Evolutionary conservation across 2,329 filamentous ascomycete species (phyloP).

Genomic region (Cercospora sesami): DNA sequence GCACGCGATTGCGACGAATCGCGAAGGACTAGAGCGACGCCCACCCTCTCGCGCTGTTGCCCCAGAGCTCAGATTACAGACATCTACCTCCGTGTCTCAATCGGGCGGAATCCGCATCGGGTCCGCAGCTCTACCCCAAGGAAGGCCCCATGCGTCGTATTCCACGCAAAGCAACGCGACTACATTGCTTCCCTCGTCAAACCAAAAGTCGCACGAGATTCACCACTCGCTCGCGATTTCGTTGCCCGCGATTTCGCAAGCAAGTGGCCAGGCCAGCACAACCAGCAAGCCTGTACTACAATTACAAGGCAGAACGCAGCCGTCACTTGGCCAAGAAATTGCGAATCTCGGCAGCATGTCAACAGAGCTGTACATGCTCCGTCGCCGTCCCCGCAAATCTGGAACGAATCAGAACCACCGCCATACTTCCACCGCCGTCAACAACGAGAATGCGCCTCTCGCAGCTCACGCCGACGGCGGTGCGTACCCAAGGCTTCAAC

Average conservation of each 20-base stretch:
- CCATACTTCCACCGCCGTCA: slow-evolving; percentile 9
- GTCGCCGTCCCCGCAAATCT: slow-evolving; percentile 12
- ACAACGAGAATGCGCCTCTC: slow-evolving; percentile 10
- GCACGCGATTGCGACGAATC: neutral
- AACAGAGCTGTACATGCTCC: slow-evolving; percentile 15
- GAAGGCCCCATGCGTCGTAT: slow-evolving; percentile 17
- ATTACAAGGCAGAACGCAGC: neutral
- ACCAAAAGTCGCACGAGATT: neutral
- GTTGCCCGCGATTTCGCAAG: neutral
- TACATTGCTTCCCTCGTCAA: neutral
- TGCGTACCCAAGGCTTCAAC: slow-evolving; percentile 30
- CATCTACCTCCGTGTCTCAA: slow-evolving; percentile 33
- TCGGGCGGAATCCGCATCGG: slow-evolving; percentile 18
- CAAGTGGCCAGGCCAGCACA: neutral
- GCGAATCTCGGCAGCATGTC: slow-evolving; percentile 24
- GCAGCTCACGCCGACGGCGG: slow-evolving; percentile 32
- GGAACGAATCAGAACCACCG: slow-evolving; percentile 11
- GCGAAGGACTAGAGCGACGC: neutral
- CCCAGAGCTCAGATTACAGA: slow-evolving; percentile 21
- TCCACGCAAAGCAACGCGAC: neutral
- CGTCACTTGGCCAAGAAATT: slow-evolving; percentile 29
- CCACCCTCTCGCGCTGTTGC: neutral
- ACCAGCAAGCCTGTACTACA: neutral
- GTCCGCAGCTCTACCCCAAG: slow-evolving; percentile 19
- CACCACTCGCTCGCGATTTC: neutral